Base-by-base conservation (phyloP, 228 moss, liverwort and hornwort genomes). In the Sphagnum magellanicum region DNA sequence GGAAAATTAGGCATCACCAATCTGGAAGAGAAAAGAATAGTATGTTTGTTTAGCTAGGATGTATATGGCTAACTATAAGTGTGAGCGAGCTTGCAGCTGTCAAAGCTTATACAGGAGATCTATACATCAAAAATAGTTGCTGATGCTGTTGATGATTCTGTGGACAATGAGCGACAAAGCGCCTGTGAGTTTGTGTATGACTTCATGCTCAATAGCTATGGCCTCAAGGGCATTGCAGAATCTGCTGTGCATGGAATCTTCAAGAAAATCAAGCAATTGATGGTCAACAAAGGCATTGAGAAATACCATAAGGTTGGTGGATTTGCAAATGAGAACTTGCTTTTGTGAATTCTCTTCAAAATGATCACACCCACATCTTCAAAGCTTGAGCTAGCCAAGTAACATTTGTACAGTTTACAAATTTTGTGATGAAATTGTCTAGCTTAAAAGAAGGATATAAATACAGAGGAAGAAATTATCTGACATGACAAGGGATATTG, bases 141-240 rank as follows among this genome's bases (percentile, higher is more conserved):
- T 50, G 97, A 97, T 68, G 70, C 73, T 51, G 81, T 97, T 50
- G 97, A 97, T 71, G 97, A 97, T 66, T 91, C 83, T 14, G 83
- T 83, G 63, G 81, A 91, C 68, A 84, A 89, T 67, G 93, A 97
- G 48, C 79, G 97, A 47, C 97, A 97, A 67, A 83, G 87, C 69
- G 72, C 91, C 64, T 97, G 97, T 78, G 97, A 97, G 79, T 97
- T 97, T 67, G 91, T 97, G 53, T 97, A 93, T 59, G 97, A 97
- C 67, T 90, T 89, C 75, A 97, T 93, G 97, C 83, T 97, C 60
- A 93, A 97, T 59, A 80, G 81, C 6, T 97, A 97, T 75, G 97
- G 97, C 66, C 81, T 97, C 10, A 97, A 97, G 72, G 84, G 93
- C 68, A 79, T 97, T 67, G 92, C 96, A 10, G 92, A 96, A 72